Conservation (phyloP, 306 rosid genomes). For the Prunus mira region DNA sequence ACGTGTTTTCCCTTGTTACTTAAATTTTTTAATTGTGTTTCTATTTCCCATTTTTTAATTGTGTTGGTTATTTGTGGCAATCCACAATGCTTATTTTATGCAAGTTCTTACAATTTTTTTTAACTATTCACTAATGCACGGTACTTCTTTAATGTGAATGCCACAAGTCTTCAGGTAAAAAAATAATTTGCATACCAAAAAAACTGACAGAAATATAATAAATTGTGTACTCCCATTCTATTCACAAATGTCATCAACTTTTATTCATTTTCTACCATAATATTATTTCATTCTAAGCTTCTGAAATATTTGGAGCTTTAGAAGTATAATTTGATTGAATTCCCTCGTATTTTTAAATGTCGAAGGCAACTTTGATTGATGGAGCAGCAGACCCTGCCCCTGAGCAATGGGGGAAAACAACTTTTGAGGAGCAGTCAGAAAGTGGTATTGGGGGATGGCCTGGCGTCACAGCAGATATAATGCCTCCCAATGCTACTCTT, state of each 20-base stretch:
- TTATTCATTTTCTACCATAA: neutral
- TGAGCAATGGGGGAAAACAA: constrained; percentile 95
- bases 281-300: neutral
- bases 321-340: neutral
- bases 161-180: neutral
- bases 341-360: constrained; percentile 13
- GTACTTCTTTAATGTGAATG: neutral
- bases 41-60: neutral
- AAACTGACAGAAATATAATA: neutral
- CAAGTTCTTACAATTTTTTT: neutral
- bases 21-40: neutral
- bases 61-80: no score
- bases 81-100: neutral
- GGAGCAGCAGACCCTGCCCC: constrained; percentile 99
- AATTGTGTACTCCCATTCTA: neutral
- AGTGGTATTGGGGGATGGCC: constrained; percentile 92
- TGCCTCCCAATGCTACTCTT: constrained; percentile 88
- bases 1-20: neutral
- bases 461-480: constrained; percentile 59
- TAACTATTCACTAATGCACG: neutral
- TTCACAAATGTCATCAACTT: neutral
- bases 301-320: neutral
- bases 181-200: neutral
- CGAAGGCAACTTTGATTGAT: constrained; percentile 80
- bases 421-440: constrained; percentile 76